Evolutionary conservation across 2,329 filamentous ascomycete genomes (phyloP).

Genomic region (Epichloe scottii): DNA sequence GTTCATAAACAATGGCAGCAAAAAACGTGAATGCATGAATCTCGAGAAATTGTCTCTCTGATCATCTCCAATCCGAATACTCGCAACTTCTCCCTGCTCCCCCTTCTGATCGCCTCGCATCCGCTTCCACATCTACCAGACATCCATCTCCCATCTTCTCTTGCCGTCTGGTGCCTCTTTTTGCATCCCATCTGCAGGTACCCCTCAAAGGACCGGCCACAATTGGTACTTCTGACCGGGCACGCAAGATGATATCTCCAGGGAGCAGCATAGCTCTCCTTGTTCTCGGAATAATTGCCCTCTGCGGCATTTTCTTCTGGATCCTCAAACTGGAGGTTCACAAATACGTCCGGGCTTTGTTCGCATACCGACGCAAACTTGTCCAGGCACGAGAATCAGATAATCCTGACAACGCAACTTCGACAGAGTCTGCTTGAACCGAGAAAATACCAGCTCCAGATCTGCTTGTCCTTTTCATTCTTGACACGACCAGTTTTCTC

Average conservation of each 20-base stretch:
- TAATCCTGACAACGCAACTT: neutral
- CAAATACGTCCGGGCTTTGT: constrained; percentile 17
- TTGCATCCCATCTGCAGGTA: neutral
- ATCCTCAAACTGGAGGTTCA: constrained; percentile 17
- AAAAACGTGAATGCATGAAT: neutral
- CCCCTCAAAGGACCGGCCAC: neutral
- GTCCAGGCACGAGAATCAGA: neutral
- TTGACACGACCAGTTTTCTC: neutral
- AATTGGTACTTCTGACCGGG: neutral
- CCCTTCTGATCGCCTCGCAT: neutral
- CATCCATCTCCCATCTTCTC: neutral
- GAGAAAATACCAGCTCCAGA: neutral
- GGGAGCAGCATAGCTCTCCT: constrained; percentile 18
- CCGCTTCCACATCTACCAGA: neutral
- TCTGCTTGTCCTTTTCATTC: neutral
- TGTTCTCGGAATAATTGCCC: constrained; percentile 17
- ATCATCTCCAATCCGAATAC: neutral
- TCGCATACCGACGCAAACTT: constrained; percentile 8
- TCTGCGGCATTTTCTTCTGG: constrained; percentile 18
- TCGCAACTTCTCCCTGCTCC: neutral
- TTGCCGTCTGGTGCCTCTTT: neutral
- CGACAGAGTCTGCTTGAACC: neutral
- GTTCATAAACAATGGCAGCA: neutral
- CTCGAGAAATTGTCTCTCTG: neutral
- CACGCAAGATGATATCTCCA: constrained; percentile 5